phyloP scores from a whole-genome alignment of 176 grass and related monocot species.

The Oryza meyeriana region DNA sequence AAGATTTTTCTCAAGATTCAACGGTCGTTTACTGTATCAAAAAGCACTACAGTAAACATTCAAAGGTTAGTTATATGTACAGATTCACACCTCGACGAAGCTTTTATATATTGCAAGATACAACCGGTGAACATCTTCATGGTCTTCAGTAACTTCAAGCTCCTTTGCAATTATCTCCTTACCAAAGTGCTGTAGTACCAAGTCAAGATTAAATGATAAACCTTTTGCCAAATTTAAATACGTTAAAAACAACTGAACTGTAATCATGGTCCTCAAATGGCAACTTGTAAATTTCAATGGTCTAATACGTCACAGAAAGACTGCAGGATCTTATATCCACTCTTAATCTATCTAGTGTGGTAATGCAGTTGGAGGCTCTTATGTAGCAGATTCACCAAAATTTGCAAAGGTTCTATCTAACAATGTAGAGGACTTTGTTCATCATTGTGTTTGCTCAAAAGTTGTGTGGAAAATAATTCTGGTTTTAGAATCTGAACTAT shows the following conservation, averaged over 20 bases:
- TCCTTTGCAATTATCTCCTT: slow-evolving; percentile 98
- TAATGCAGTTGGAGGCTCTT: background rate
- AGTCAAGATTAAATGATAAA: slow-evolving; percentile 7
- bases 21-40: background rate
- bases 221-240: background rate
- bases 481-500: background rate
- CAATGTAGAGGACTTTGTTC: background rate
- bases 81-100: slow-evolving; percentile 74
- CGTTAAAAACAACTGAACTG: background rate
- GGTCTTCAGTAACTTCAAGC: slow-evolving; percentile 70
- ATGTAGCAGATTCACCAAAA: background rate
- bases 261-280: background rate
- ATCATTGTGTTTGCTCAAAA: background rate
- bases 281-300: background rate
- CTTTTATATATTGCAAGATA: slow-evolving; percentile 96
- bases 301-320: background rate
- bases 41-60: background rate
- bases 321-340: background rate
- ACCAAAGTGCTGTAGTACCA: slow-evolving; percentile 72
- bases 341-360: background rate
- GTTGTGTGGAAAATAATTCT: background rate
- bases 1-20: background rate
- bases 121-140: slow-evolving; percentile 80
- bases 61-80: background rate
- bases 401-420: background rate